Base-by-base conservation (phyloP, 1,284 basidiomycete species). In the Vanrija humicola region DNA sequence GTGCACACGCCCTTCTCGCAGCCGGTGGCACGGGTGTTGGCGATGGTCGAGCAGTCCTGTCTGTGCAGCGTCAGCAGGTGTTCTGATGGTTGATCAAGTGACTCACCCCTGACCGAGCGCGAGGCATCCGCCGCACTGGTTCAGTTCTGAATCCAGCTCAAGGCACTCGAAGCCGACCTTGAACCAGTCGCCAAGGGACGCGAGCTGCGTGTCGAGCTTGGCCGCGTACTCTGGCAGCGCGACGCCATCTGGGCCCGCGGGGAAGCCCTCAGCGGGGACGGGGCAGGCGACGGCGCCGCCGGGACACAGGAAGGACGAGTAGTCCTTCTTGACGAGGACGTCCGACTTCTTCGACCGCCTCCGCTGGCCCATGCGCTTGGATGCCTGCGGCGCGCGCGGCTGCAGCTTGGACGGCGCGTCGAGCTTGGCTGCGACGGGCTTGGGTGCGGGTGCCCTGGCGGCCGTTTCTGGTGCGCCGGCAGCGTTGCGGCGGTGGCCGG, bases 131-230 rank as follows among this genome's bases (percentile, higher is more conserved):
- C 77, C 77, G 55, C 77, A 78, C 50, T 68, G 70, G 50, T 72
- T 72, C 43, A 74, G 57, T 61, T 77, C 77, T 8, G 64, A 68
- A 21, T 70, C 71, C n/a, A 73, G 61, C 54, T 77, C 76, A 45
- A 77, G 63, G 53, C 77, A 78, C 61, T 78, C 76, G 57, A 78
- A 78, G 5, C 76, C 77, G 43, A 75, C 58, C 46, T 66, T 70
- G 68, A 78, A 76, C 76, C 77, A 78, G 58, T 76, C 74, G 7
- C 72, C 72, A 21, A 78, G 52, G 18, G 62, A 65, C 38, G 63
- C 64, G 47, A 78, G 63, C 48, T 66, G 62, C 14, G 38, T 50
- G 18, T 67, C 64, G 19, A 76, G 64, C 43, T 59, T 54, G 4
- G 53, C 56, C 7, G 65, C 64, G 0, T 61, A 59, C 47, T 66